phyloP scores from a whole-genome alignment of 2,329 filamentous ascomycete species.

The Blumeria hordei region DNA sequence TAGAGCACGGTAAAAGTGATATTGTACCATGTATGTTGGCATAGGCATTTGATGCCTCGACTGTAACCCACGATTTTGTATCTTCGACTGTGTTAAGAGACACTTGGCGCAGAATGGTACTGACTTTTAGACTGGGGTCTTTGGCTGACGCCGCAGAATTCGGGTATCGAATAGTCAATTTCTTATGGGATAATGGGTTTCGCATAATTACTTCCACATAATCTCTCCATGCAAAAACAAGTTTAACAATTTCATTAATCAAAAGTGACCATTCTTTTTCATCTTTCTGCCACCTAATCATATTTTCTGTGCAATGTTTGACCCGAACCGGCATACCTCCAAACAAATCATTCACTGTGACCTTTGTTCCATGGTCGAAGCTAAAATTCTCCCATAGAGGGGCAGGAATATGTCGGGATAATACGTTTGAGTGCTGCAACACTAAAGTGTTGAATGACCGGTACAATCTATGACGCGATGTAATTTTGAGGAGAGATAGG shows the following conservation, averaged over 20 bases:
- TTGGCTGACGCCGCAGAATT: not conserved
- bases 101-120: conserved; percentile 39
- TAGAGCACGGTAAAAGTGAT: conserved; percentile 44
- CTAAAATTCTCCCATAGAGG: conserved; percentile 30
- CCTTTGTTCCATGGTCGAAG: conserved; percentile 46
- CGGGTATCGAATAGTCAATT: conserved; percentile 9
- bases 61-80: conserved; percentile 38
- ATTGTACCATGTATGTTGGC: conserved; percentile 47
- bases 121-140: conserved; percentile 13
- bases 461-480: conserved; percentile 40
- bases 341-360: conserved; percentile 60
- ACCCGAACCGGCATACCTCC: conserved; percentile 77
- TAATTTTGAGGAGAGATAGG: conserved; percentile 53
- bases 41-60: conserved; percentile 38
- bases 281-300: conserved; percentile 23
- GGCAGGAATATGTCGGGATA: conserved; percentile 40
- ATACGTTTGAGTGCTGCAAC: conserved; percentile 42
- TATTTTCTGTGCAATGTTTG: conserved; percentile 42
- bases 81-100: conserved; percentile 31
- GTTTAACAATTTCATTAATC: conserved; percentile 24
- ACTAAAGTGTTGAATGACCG: conserved; percentile 38
- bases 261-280: conserved; percentile 33
- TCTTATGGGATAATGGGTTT: conserved; percentile 18
- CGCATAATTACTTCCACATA: conserved; percentile 31
- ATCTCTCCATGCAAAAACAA: conserved; percentile 46